Conservation (phyloP, 2,329 filamentous ascomycete species). For the Piedraia hortae region DNA sequence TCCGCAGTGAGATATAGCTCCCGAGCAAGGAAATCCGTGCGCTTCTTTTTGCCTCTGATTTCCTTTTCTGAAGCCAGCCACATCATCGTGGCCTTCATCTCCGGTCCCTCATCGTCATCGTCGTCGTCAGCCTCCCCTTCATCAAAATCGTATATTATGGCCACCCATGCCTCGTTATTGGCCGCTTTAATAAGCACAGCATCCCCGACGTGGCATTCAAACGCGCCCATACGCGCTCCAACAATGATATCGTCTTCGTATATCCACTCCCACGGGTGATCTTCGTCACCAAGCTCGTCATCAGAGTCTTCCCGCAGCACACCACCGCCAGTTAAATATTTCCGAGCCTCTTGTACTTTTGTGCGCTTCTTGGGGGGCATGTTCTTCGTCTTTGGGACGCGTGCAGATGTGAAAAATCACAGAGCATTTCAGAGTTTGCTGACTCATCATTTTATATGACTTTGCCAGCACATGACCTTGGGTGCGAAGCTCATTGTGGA, state of each 20-base stretch:
- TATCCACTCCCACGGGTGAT: constrained; percentile 25
- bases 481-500: no score
- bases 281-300: constrained; percentile 40
- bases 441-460: no score
- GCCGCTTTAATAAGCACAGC: constrained; percentile 68
- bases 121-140: constrained; percentile 40
- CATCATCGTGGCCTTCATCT: constrained; percentile 65
- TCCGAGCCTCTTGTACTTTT: constrained; percentile 20
- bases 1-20: constrained; percentile 78
- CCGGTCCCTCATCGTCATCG: constrained; percentile 17
- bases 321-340: constrained; percentile 29
- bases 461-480: no score
- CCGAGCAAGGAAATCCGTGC: constrained; percentile 50
- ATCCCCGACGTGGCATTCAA: constrained; percentile 60
- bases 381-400: no score
- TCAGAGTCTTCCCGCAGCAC: constrained; percentile 56
- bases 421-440: no score
- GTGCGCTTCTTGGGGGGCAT: constrained; percentile 14
- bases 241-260: constrained; percentile 36
- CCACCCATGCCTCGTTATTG: constrained; percentile 77
- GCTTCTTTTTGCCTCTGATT: constrained; percentile 55
- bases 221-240: constrained; percentile 56
- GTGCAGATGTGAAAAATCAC: no score
- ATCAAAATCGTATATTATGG: constrained; percentile 58
- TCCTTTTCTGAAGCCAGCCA: constrained; percentile 91